Evolutionary conservation across 2,329 filamentous ascomycete genomes (phyloP), one percentile per base, ranked within the genome.

Genomic region (Cytospora schulzeri): DNA sequence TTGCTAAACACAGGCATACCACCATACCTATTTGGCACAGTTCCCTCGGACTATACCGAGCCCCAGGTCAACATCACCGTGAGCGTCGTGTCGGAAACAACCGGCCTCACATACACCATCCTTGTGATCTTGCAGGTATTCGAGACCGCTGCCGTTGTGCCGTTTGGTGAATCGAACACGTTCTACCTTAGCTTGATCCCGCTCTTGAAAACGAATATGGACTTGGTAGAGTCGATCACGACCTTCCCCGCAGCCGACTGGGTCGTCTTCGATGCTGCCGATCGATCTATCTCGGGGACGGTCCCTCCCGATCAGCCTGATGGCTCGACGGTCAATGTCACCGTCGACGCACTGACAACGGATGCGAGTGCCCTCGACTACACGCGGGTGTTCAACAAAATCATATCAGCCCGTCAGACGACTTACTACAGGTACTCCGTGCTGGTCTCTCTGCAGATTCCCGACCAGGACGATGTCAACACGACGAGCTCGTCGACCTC

Each of bases 321-420:
- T 14, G 57, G 57, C 15, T 52, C 57, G 11, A 29, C n/a, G 17
- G 57, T 60, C 15, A 60, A 60, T 28, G 51, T 60, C 28, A 52
- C 57, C 9, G 57, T 60, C 48, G n/a, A 52, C 19, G 45, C 29
- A 14, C 45, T 52, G 14, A 26, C 57, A n/a, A 19, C 57, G 57
- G 12, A 17, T 38, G 19, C n/a, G 48, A 60, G 29, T 48, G 45
- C 29, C 17, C n/a, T n/a, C 19, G 29, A 28, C 11, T 24, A 35
- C 51, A 24, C 2, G 45, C 45, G 45, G n/a, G n/a, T 22, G 1
- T 24, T 48, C 45, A 24, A 24, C 45, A 24, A 24, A 9, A 24
- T 41, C 19, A 41, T 48, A 22, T 12, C 11, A 19, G 12, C 45
- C n/a, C 45, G 45, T 48, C 45, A 48, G 8, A 24, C 45, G 7